Conservation (phyloP, 2,329 filamentous ascomycete species). For the Colletotrichum sidae region DNA sequence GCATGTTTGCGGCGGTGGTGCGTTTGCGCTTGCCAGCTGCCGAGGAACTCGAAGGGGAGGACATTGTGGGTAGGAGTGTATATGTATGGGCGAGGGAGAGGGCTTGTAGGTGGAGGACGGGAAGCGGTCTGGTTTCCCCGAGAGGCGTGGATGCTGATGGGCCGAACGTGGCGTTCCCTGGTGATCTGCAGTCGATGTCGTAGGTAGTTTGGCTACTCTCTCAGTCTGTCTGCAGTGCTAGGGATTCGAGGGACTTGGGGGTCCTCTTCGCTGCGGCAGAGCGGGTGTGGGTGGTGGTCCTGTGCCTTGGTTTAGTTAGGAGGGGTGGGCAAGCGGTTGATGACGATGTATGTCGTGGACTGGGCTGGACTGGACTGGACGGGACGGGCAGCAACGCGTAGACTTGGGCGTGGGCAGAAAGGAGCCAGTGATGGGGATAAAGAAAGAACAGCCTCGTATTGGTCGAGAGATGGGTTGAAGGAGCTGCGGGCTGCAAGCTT, state of each 20-base stretch:
- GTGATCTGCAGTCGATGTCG: slow-evolving; percentile 34
- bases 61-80: slow-evolving; percentile 58
- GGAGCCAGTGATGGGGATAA: background rate
- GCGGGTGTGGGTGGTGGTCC: slow-evolving; percentile 20
- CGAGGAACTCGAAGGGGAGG: slow-evolving; percentile 67
- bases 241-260: background rate
- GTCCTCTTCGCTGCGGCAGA: background rate
- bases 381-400: slow-evolving; percentile 10
- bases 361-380: background rate
- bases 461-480: too few species aligned
- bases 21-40: slow-evolving; percentile 84
- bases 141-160: slow-evolving; percentile 7
- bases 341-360: slow-evolving; percentile 31
- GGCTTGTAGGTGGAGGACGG: slow-evolving; percentile 4
- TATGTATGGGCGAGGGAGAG: background rate
- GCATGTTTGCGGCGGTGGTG: slow-evolving; percentile 64
- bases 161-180: slow-evolving; percentile 21
- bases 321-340: slow-evolving; percentile 27
- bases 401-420: background rate
- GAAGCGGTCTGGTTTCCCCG: background rate
- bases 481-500: too few species aligned
- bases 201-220: slow-evolving; percentile 8
- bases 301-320: slow-evolving; percentile 36
- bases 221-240: slow-evolving; percentile 10
- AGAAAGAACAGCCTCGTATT: background rate